phyloP scores from a whole-genome alignment of 2,329 filamentous ascomycete genomes.

The Bimuria novae-zelandiae region DNA sequence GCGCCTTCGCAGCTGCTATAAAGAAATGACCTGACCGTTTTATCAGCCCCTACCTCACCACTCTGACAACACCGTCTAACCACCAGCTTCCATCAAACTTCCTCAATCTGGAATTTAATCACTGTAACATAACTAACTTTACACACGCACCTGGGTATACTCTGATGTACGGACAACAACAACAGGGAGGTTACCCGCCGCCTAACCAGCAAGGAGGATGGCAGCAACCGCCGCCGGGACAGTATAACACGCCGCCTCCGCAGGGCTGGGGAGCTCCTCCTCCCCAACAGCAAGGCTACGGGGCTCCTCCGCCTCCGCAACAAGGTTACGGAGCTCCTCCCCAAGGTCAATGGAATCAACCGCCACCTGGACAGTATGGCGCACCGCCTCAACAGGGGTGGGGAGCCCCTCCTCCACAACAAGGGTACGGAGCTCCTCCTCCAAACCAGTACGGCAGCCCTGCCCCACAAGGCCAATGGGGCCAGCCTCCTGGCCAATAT shows the following conservation, averaged over 20 bases:
- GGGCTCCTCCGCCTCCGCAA: conserved; percentile 25
- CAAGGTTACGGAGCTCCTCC: conserved; percentile 16
- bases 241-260: conserved; percentile 37
- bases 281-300: conserved; percentile 18
- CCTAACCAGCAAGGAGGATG: conserved; percentile 34
- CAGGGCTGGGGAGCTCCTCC: conserved; percentile 2
- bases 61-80: background rate
- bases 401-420: background rate
- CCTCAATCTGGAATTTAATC: background rate
- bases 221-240: conserved; percentile 18
- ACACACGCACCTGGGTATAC: background rate
- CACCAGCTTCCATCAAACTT: background rate
- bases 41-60: too few relatives aligned
- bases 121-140: background rate
- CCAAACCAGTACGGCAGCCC: conserved; percentile 30
- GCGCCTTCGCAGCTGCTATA: too few relatives aligned
- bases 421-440: conserved; percentile 6
- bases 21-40: too few relatives aligned
- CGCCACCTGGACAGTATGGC: conserved; percentile 14
- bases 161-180: conserved; percentile 21
- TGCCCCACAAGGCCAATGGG: conserved; percentile 28
- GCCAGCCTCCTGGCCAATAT: too few relatives aligned
- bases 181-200: conserved; percentile 23
- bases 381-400: background rate
- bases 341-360: background rate